A percentile compares a stretch with the other conserved stretches of the same genome.
These are phyloP conservation scores for Henckelia pumila DNA, from an alignment of 257 asterid genomes.

Conservation along the genomic window DNA sequence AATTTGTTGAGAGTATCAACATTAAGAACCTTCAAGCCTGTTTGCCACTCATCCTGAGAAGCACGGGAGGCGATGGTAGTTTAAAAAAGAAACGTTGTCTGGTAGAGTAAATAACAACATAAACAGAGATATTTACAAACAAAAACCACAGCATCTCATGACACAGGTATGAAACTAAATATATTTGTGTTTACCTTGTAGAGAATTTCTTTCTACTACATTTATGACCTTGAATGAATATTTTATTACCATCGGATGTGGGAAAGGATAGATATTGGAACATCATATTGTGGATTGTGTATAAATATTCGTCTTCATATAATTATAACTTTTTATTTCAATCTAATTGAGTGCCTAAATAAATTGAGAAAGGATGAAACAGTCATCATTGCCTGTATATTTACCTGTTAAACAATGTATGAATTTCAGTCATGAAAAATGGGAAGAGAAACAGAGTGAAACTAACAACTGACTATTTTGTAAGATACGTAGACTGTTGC, in stretches of 20 bases:
- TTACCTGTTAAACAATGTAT: not conserved
- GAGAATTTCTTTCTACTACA: not conserved
- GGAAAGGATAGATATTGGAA: not conserved
- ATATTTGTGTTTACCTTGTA: not conserved
- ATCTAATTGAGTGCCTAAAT: not conserved
- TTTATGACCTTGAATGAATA: too few relatives aligned
- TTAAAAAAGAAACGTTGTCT: not conserved
- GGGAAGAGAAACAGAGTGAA: not conserved
- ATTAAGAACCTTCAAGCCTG: constrained; percentile 70
- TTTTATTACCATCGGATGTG: not conserved
- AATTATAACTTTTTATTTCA: too few relatives aligned
- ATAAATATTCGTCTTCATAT: too few relatives aligned
- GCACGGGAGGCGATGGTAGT: constrained; percentile 9
- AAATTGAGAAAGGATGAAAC: not conserved
- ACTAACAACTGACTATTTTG: not conserved
- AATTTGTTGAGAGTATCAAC: constrained; percentile 65
- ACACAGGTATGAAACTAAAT: not conserved
- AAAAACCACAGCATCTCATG: not conserved
- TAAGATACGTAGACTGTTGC: not conserved
- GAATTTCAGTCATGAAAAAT: not conserved
- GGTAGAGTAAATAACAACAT: not conserved
- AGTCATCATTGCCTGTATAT: too few relatives aligned
- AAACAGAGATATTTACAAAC: not conserved
- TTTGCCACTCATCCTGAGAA: constrained; percentile 82
- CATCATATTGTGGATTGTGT: not conserved